Evolutionary conservation across 106 monocot genomes (phyloP).

Genomic region (Acanthochlamys bracteata): DNA sequence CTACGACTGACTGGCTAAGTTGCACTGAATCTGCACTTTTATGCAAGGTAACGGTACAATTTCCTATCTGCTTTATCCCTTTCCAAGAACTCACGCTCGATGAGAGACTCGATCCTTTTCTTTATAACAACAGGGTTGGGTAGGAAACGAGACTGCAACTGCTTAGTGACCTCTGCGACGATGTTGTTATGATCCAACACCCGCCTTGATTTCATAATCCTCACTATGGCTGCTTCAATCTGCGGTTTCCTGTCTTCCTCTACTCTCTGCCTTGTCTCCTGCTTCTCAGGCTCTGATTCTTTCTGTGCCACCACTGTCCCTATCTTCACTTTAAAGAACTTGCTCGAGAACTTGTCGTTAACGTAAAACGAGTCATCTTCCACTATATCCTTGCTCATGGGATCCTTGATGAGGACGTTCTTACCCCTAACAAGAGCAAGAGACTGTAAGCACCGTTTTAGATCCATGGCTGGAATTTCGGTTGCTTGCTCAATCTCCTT

Average conservation of each 20-base stretch:
- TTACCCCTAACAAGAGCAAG: slow-evolving; percentile 81
- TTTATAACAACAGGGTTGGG: slow-evolving; percentile 78
- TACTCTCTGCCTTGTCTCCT: slow-evolving; percentile 79
- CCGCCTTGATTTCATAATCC: slow-evolving; percentile 71
- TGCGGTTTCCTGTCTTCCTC: slow-evolving; percentile 92
- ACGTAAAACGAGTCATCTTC: slow-evolving; percentile 64
- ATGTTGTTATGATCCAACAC: slow-evolving; percentile 74
- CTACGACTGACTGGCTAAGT: too few relatives aligned
- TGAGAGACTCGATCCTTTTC: slow-evolving; percentile 70
- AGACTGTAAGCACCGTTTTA: slow-evolving; percentile 84
- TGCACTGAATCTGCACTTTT: background rate
- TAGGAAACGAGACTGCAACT: slow-evolving; percentile 60
- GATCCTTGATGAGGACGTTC: slow-evolving; percentile 71
- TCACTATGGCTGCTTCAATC: slow-evolving; percentile 74
- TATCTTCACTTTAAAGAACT: slow-evolving; percentile 74
- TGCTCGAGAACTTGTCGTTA: slow-evolving; percentile 79
- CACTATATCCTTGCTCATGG: slow-evolving; percentile 74
- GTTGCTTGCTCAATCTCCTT: slow-evolving; percentile 66
- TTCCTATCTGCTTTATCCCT: slow-evolving; percentile 72
- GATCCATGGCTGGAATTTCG: slow-evolving; percentile 41
- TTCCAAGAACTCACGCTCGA: slow-evolving; percentile 81
- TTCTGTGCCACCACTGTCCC: slow-evolving; percentile 72
- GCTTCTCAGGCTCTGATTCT: slow-evolving; percentile 79
- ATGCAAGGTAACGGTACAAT: slow-evolving; percentile 64
- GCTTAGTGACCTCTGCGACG: slow-evolving; percentile 68